Conservation (phyloP, 2,329 filamentous ascomycete genomes). For the Paecilomyces variotii region DNA sequence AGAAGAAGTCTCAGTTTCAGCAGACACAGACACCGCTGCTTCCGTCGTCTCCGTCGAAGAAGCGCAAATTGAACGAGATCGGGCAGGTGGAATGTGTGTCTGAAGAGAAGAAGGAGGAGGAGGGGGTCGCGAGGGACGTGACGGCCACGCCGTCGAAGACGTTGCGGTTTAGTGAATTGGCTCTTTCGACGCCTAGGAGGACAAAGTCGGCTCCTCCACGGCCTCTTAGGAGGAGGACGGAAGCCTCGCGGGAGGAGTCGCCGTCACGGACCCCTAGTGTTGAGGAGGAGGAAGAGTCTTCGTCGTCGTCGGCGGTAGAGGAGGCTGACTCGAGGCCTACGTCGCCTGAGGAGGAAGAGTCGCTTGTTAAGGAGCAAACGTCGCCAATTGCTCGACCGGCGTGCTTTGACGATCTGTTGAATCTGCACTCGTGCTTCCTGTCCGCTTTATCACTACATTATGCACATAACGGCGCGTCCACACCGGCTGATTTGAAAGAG, state of each 20-base stretch:
- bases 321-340: conserved; percentile 5
- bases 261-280: not conserved
- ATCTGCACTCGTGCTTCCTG: conserved; percentile 59
- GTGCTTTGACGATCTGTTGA: conserved; percentile 46
- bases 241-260: not conserved
- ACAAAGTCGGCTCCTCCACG: not conserved
- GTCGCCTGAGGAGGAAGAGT: conserved; percentile 2
- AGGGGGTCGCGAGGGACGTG: conserved; percentile 5
- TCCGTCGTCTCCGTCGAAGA: conserved; percentile 30
- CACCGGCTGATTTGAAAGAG: conserved; percentile 55
- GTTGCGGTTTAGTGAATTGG: conserved; percentile 23
- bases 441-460: conserved; percentile 61
- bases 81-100: conserved; percentile 24
- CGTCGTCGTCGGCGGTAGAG: not conserved
- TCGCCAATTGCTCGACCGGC: conserved; percentile 19
- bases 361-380: not conserved
- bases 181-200: conserved; percentile 24
- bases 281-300: not conserved
- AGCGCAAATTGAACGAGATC: conserved; percentile 30
- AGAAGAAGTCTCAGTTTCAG: conserved; percentile 30
- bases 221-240: not conserved
- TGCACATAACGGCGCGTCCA: conserved; percentile 57
- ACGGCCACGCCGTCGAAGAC: conserved; percentile 25
- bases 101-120: not conserved
- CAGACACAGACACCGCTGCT: conserved; percentile 3